Evolutionary conservation across 495 filamentous ascomycete species (phyloP).

Genomic region (Immersiella caudata): DNA sequence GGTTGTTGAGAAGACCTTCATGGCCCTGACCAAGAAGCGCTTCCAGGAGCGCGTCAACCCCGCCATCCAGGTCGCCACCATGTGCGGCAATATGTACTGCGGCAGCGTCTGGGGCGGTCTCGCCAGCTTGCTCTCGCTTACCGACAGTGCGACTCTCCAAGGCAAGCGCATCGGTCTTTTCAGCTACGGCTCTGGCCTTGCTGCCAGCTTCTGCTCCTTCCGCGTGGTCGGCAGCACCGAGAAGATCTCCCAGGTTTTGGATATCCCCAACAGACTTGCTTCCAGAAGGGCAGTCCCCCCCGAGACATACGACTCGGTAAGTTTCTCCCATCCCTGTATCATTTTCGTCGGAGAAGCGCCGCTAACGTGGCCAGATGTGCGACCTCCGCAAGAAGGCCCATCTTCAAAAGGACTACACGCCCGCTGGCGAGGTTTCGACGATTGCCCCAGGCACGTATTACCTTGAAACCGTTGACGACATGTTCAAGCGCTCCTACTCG

Average conservation of each 20-base stretch:
- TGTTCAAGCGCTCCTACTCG: constrained; percentile 89
- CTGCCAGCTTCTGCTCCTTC: constrained; percentile 85
- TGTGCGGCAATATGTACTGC: constrained; percentile 99
- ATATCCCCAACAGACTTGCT: constrained; percentile 77
- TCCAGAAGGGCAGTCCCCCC: constrained; percentile 71
- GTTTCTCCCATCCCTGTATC: constrained; percentile 27
- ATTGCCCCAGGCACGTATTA: constrained; percentile 86
- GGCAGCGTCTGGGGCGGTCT: constrained; percentile 91
- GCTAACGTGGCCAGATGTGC: constrained; percentile 70
- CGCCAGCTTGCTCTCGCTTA: constrained; percentile 72
- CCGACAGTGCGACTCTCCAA: constrained; percentile 66
- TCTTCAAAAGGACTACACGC: constrained; percentile 86
- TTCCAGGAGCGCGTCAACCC: constrained; percentile 88
- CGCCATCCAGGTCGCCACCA: constrained; percentile 81
- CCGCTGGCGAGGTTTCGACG: constrained; percentile 73
- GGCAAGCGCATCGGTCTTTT: constrained; percentile 91
- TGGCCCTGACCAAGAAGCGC: constrained; percentile 92
- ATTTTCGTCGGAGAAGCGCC: not conserved
- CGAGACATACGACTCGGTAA: constrained; percentile 82
- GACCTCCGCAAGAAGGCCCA: constrained; percentile 91
- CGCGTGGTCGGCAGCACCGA: constrained; percentile 79
- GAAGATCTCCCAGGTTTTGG: constrained; percentile 73
- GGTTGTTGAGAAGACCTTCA: constrained; percentile 92
- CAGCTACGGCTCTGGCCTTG: constrained; percentile 93
- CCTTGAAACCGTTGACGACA: constrained; percentile 84